A percentile compares a stretch with the other conserved stretches of the same genome.
phyloP scores from a whole-genome alignment of 306 rosid genomes.

The Dryas alaskensis region DNA sequence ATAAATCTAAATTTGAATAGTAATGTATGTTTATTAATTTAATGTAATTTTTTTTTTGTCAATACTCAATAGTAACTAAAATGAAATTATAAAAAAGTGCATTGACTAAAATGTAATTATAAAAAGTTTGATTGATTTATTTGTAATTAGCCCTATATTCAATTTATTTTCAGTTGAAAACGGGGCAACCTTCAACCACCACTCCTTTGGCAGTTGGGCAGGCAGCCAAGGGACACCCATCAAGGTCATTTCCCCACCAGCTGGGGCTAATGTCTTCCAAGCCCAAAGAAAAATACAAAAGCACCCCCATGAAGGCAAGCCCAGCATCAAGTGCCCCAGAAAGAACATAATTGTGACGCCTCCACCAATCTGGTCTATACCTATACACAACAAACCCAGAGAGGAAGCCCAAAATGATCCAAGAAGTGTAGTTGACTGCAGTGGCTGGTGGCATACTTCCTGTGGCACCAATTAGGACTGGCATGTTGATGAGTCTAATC shows the following conservation, averaged over 20 bases:
- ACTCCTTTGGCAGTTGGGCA: constrained; percentile 70
- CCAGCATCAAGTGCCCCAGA: constrained; percentile 93
- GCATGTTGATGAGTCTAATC: constrained; percentile 83
- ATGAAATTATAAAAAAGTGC: too few relatives aligned
- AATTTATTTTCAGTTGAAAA: constrained; percentile 29
- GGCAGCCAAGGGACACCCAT: constrained; percentile 70
- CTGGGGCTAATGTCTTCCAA: constrained; percentile 46
- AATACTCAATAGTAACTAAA: too few relatives aligned
- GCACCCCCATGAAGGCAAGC: constrained; percentile 86
- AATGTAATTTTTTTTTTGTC: too few relatives aligned
- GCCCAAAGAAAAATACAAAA: constrained; percentile 64
- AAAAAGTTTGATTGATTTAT: too few relatives aligned
- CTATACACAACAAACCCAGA: constrained; percentile 72
- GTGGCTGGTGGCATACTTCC: constrained; percentile 89
- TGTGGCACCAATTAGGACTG: constrained; percentile 67
- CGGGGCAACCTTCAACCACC: constrained; percentile 49
- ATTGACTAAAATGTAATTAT: too few relatives aligned
- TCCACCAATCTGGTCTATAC: constrained; percentile 75
- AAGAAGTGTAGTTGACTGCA: constrained; percentile 71
- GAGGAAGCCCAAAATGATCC: constrained; percentile 63
- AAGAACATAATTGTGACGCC: constrained; percentile 71
- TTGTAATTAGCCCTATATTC: not conserved
- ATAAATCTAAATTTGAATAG: too few relatives aligned
- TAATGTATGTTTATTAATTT: too few relatives aligned
- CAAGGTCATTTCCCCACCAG: constrained; percentile 92